Base-by-base conservation (phyloP, 495 filamentous ascomycete genomes). In the Penicillium taxi region DNA sequence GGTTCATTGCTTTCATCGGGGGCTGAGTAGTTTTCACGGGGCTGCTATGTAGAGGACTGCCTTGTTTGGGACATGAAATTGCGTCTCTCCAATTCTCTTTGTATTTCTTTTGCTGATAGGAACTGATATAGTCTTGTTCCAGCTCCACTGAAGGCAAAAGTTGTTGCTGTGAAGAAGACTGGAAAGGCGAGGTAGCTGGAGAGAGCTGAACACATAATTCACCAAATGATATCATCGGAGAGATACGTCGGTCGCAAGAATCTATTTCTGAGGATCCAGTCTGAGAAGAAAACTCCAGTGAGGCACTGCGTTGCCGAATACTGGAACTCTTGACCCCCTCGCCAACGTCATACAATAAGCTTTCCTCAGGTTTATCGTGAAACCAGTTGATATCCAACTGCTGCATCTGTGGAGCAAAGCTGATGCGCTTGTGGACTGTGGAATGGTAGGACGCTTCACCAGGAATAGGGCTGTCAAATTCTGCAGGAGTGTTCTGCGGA, bases 401-500 rank as follows among this genome's bases (percentile, higher is more conserved):
- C 22, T 26, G 37, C 3, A 17, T 30, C 15, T 45, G 31, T 15
- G 45, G 35, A 11, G 42, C 38, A 30, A 35, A 35, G 13, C 12
- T 35, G 22, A 32, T 37, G 13, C 18, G 33, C 21, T 41, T 9
- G 17, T 37, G 41, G 7, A 14, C 25, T n/a, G 41, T 38, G 27
- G 17, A 18, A 9, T 19, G 32, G 3, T 15, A 11, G 20, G 11
- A 18, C 0, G 19, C 7, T 13, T 33, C 30, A 5, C 30, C 18
- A 3, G 22, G 34, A 30, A 45, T 47, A 3, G 23, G 33, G 18
- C 24, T 20, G 14, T 39, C 42, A 25, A 41, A 53, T 25, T 43
- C 33, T 4, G 48, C 45, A 1, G 56, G 55, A 3, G 58, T 57
- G 38, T 58, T 57, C 14, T 49, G 45, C 5, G 55, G 47, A 15